Percentiles rank a stretch among this genome's conserved stretches.
Evolutionary conservation across 768 basidiomycete genomes (phyloP).

Genomic region (Piloderma croceum): DNA sequence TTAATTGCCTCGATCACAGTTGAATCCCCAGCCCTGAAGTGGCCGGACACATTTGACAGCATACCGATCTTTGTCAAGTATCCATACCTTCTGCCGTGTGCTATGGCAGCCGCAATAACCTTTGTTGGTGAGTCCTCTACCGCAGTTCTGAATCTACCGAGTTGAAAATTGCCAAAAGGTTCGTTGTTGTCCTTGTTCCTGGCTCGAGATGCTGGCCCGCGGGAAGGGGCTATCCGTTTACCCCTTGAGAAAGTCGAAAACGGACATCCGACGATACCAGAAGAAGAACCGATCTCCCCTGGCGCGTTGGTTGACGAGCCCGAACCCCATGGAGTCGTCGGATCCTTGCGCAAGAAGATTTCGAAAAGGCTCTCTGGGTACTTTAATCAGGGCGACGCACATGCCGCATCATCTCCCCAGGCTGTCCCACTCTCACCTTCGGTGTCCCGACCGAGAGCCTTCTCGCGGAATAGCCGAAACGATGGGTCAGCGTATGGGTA

Average conservation of each 20-base stretch:
- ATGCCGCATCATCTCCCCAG: slow-evolving; percentile 33
- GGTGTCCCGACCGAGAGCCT: slow-evolving; percentile 41
- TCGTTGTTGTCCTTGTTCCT: slow-evolving; percentile 85
- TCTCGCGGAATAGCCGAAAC: slow-evolving; percentile 51
- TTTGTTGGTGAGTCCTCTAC: slow-evolving; percentile 46
- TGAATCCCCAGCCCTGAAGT: slow-evolving; percentile 81
- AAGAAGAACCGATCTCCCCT: slow-evolving; percentile 49
- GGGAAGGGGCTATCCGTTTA: slow-evolving; percentile 80
- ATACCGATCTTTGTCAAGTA: slow-evolving; percentile 66
- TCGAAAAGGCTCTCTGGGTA: slow-evolving; percentile 55
- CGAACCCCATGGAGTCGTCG: slow-evolving; percentile 30
- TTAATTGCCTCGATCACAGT: slow-evolving; percentile 36
- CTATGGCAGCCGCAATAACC: slow-evolving; percentile 71
- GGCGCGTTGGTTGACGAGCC: slow-evolving; percentile 35
- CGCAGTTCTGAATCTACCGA: slow-evolving; percentile 1
- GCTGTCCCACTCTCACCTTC: slow-evolving; percentile 43
- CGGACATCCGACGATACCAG: slow-evolving; percentile 51
- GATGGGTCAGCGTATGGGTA: slow-evolving; percentile 84
- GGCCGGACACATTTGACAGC: slow-evolving; percentile 68
- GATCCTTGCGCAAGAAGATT: slow-evolving; percentile 41
- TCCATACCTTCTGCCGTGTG: slow-evolving; percentile 89
- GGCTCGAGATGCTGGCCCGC: slow-evolving; percentile 84
- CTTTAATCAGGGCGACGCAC: slow-evolving; percentile 48
- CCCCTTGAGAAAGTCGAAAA: slow-evolving; percentile 62
- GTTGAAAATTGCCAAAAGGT: slow-evolving; percentile 40